Base-by-base conservation (phyloP, 306 rosid genomes). In the Ormosia semicastrata region DNA sequence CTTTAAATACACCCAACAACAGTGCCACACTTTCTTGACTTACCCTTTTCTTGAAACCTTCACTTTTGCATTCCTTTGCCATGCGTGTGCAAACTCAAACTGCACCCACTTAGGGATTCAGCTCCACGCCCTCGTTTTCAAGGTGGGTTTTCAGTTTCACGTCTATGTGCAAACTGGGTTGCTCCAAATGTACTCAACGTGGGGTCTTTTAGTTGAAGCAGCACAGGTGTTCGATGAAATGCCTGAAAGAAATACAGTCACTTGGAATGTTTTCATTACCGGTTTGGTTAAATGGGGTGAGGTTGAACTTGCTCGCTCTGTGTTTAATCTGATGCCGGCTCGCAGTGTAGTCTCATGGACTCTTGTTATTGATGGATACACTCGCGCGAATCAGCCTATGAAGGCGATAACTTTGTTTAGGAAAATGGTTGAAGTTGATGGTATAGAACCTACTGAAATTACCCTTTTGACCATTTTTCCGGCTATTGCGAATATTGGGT, bases 341-440 rank as follows among this genome's bases (percentile, higher is more conserved):
- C 85, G 89, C 73, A 90, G 76, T 73, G 92, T 92, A 4, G 92
- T 90, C 30, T 92, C 97, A 1, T 90, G 97, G 94, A 92, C 97
- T 46, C 85, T 83, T 73, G 82, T 92, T 60, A 89, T 92, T 32
- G 97, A 92, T 83, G 90, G 87, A 0, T 86, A 84, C 71, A 86
- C 92, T 2, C 85, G 93, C 2, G 39, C 34, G 68, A 85, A 87
- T 82, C 79, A 30, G 84, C 85, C 87, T n/a, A n/a, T 41, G 12
- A 87, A 87, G 70, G 97, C 94, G 36, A 39, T 87, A 57, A 71
- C 68, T 29, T 71, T 89, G 89, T 92, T 86, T 83, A 80, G 82
- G 67, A 78, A 76, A 73, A 92, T 92, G 97, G 90, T 86, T 47
- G 79, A 72, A 1, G 46, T 50, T 71, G 88, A 86, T 54, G 84